Evolutionary conservation across 1,284 basidiomycete genomes (phyloP), one percentile per base, ranked within the genome.

Genomic region (Pascua sp.): DNA sequence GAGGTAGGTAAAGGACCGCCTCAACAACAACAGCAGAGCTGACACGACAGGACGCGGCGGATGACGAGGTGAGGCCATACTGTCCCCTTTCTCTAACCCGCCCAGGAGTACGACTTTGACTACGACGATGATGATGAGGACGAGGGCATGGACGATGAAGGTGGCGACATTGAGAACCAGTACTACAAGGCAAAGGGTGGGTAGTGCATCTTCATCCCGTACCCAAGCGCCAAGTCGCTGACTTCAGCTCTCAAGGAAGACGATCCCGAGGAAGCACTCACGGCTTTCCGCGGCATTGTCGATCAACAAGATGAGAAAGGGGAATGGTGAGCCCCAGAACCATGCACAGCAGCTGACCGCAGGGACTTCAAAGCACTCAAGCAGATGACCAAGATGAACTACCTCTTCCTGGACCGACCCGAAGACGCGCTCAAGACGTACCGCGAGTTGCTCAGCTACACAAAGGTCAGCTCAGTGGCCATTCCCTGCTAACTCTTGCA

Each of bases 291-390:
- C 52, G 82, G 82, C 17, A 95, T 98, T 55, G 88, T 96, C 1
- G 86, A 93, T 47, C 85, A 88, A 59, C 92, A 98, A 72, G 80
- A 86, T 37, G 88, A 92, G 70, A 91, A 91, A 74, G 91, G 92
- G 18, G 94, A 98, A 70, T 98, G 92, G 91, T 92, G 63, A 57
- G 81, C 63, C 12, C 8, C n/a, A 4, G 13, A 18, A 10, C 17
- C 13, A 12, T 0, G 37, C 46, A 12, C n/a, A 15, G 5, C 9
- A 10, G 56, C 62, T 67, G 52, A 65, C 58, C 24, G 52, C 67
- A 95, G 93, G 92, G 96, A 95, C 1, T 99, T 99, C 84, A 99
- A 99, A 75, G 90, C 94, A 8, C 82, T 98, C 55, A 99, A 99
- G 70, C 96, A 99, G 70, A 91, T 90, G 67, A 98, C 94, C 18